Conservation (phyloP, 345 rosid genomes). For the Eutrema japonicum region DNA sequence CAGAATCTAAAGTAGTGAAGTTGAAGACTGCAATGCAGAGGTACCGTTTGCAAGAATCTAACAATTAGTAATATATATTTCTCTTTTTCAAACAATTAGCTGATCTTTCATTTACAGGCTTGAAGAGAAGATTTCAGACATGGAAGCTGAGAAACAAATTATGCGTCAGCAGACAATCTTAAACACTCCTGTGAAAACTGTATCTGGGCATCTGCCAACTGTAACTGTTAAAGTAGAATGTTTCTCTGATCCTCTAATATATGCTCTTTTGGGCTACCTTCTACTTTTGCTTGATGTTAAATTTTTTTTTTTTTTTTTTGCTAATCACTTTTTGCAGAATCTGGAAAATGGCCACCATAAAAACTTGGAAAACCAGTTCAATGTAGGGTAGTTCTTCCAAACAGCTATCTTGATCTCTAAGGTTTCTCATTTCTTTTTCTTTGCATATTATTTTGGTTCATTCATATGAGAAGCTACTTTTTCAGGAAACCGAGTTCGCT, state of each 20-base stretch:
- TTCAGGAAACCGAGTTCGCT: slow-evolving; percentile 76
- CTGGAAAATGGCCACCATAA: slow-evolving; percentile 83
- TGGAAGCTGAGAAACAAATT: slow-evolving; percentile 85
- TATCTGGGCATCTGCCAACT: slow-evolving; percentile 61
- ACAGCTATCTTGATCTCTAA: slow-evolving; percentile 27
- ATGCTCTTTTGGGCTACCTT: slow-evolving; percentile 13
- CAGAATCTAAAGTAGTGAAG: slow-evolving; percentile 83
- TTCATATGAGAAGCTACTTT: slow-evolving; percentile 25
- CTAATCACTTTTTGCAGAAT: slow-evolving; percentile 53
- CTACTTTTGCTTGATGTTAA: slow-evolving; percentile 27
- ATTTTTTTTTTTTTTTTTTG: neutral
- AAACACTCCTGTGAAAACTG: slow-evolving; percentile 56
- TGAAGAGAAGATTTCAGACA: slow-evolving; percentile 77
- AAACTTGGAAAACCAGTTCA: slow-evolving; percentile 55
- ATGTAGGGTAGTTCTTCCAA: slow-evolving; percentile 52
- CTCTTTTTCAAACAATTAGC: slow-evolving; percentile 6
- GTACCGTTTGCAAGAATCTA: slow-evolving; percentile 47
- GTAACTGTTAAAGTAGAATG: slow-evolving; percentile 52
- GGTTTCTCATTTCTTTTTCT: slow-evolving; percentile 16
- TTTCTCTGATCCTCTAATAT: slow-evolving; percentile 23
- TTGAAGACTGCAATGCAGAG: slow-evolving; percentile 90
- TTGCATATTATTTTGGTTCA: slow-evolving; percentile 7
- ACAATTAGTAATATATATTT: slow-evolving; percentile 19
- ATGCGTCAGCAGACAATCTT: slow-evolving; percentile 75
- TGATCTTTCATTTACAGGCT: slow-evolving; percentile 64